Conservation (phyloP, 176 grass and related monocot genomes). For the Pontederia crassipes region DNA sequence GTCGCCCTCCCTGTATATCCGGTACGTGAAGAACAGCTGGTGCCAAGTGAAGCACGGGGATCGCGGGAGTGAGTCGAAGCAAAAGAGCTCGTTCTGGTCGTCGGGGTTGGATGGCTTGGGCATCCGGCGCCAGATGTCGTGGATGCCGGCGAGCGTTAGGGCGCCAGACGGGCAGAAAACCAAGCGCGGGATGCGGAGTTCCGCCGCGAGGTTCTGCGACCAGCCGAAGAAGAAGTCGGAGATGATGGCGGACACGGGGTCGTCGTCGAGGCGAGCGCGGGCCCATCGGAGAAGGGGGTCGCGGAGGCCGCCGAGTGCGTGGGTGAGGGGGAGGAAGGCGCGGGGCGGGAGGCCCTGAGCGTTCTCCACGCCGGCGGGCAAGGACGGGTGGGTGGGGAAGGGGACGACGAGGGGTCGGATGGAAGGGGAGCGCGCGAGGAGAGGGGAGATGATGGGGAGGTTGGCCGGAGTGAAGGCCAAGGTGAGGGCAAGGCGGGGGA, state of each 20-base stretch:
- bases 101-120: not conserved
- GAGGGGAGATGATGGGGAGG: no score
- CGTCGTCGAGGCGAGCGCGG: slow-evolving; percentile 2
- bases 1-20: slow-evolving; percentile 26
- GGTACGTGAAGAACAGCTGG: slow-evolving; percentile 20
- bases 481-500: no score
- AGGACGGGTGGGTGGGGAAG: no score
- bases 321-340: not conserved
- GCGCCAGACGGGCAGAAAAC: slow-evolving; percentile 14
- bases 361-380: not conserved
- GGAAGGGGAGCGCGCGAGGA: no score
- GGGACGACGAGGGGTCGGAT: no score
- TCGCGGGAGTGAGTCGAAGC: slow-evolving; percentile 21
- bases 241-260: not conserved
- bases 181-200: slow-evolving; percentile 22
- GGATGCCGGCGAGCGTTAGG: not conserved
- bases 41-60: slow-evolving; percentile 25
- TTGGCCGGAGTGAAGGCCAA: no score
- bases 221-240: slow-evolving; percentile 35
- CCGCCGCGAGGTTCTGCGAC: no score
- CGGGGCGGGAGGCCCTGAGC: not conserved
- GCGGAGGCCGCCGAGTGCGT: not conserved
- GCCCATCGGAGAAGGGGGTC: not conserved
- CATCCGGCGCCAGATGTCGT: slow-evolving; percentile 17
- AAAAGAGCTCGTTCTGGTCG: not conserved